Percentiles rank a stretch among this genome's conserved stretches.
phyloP scores from a whole-genome alignment of 257 asterid species.

The Fraxinus excelsior region DNA sequence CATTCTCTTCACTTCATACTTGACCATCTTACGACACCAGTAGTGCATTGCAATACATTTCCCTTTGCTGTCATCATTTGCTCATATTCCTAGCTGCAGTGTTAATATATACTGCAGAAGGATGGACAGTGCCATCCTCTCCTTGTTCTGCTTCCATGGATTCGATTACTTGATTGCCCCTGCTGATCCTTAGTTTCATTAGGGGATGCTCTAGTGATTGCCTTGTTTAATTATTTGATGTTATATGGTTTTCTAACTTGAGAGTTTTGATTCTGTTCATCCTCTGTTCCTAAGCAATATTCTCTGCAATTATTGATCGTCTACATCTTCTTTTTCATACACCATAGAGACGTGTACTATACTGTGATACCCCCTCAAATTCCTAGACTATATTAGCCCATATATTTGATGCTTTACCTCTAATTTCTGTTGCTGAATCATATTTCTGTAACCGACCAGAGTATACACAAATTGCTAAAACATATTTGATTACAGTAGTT shows the following conservation, averaged over 20 bases:
- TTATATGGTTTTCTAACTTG: too few relatives aligned
- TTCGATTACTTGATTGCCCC: not conserved
- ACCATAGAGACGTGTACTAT: not conserved
- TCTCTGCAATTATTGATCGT: not conserved
- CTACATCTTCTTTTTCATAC: not conserved
- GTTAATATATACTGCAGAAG: not conserved
- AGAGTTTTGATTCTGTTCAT: not conserved
- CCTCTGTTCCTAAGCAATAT: not conserved
- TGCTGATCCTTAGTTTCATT: too few relatives aligned
- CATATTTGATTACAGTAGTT: constrained; percentile 10
- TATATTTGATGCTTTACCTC: not conserved
- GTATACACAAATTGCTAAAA: not conserved
- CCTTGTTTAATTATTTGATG: too few relatives aligned
- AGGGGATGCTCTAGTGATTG: not conserved
- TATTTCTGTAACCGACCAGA: not conserved
- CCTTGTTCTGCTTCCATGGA: not conserved
- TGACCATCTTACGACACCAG: not conserved
- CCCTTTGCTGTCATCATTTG: not conserved
- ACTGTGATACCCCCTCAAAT: not conserved
- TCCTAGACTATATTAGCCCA: not conserved
- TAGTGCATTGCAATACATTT: not conserved
- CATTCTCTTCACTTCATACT: not conserved
- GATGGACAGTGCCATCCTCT: not conserved
- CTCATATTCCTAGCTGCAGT: not conserved
- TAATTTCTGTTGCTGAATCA: constrained; percentile 1